Percentiles rank a stretch among this genome's conserved stretches.
Conservation (phyloP, 1,284 basidiomycete species). For the Anthracocystis panici-leucophaei region DNA sequence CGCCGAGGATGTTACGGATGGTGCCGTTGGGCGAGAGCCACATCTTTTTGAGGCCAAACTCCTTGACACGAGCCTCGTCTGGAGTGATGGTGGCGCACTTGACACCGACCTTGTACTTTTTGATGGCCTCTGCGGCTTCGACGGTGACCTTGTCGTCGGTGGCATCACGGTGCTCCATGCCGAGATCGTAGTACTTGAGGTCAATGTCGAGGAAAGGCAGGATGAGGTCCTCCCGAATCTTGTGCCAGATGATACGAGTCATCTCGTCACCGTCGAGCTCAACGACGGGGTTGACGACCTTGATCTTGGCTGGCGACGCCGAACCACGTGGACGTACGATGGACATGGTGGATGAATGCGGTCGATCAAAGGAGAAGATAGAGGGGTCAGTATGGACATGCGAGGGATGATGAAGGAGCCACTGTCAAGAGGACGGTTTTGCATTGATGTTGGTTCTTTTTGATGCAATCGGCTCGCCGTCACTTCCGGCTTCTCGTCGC, state of each 20-base stretch:
- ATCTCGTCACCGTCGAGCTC: conserved; percentile 76
- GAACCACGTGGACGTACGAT: conserved; percentile 47
- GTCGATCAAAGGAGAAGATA: not conserved
- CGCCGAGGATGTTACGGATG: conserved; percentile 93
- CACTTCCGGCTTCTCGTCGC: conserved; percentile 24
- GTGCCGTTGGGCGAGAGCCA: conserved; percentile 68
- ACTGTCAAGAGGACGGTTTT: not conserved
- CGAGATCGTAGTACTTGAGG: conserved; percentile 98
- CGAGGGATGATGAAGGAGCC: not conserved
- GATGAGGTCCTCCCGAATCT: conserved; percentile 96
- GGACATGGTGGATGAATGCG: conserved; percentile 23
- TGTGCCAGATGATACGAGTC: conserved; percentile 83
- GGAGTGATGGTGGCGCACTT: conserved; percentile 97
- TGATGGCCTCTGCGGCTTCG: conserved; percentile 86
- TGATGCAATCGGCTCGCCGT: conserved; percentile 8
- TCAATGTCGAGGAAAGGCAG: conserved; percentile 93
- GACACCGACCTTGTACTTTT: conserved; percentile 69
- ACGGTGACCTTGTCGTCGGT: conserved; percentile 94
- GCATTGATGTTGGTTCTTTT: no score
- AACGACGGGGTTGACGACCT: conserved; percentile 89
- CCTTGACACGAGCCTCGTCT: conserved; percentile 89
- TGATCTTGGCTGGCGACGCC: conserved; percentile 73
- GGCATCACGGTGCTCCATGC: conserved; percentile 89
- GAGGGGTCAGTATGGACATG: not conserved
- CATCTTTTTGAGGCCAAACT: conserved; percentile 94